Base-by-base conservation (phyloP, 257 asterid genomes). In the Leonotis leonurus region DNA sequence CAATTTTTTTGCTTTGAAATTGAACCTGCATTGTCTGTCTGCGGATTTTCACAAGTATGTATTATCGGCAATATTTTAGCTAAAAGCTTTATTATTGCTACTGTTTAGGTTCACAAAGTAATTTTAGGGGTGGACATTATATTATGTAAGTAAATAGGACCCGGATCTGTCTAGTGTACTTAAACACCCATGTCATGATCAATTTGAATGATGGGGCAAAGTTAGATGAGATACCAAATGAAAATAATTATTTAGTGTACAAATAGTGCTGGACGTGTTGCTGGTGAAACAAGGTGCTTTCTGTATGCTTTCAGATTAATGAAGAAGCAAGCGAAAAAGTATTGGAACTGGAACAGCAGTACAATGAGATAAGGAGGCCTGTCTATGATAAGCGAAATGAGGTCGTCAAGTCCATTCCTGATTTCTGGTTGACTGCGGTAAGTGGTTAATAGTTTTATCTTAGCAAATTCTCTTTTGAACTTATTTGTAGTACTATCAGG, bases 351-450 rank as follows among this genome's bases (percentile, higher is more conserved):
- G 97, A 88, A 56, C 96, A 87, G 44, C 82, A 83, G 88, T 92
- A 76, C 73, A 85, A 83, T 68, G 93, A 70, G 81, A 59, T 84
- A 30, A 87, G 97, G 51, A 87, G 73, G 76, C 99, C 99, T n/a
- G 78, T 85, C 41, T 92, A 89, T 65, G 95, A 92, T 37, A 85
- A 74, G 82, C 78, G 97, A 60, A 92, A 77, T 68, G 86, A 83
- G 1, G 54, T 85, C 33, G 78, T 89, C 55, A 80, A 85, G 69
- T 59, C 88, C 44, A 86, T 92, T 74, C 95, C 96, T 4, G 94
- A 86, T 60, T 92, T 92, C 82, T 92, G 99, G 99, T 46, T 89
- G 79, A 92, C 93, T 52, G 99, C 95, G 45, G 97, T 92, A 18
- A 18, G 95, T 84, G 67, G 62, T 73, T 49, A n/a, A 18, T 56